phyloP scores from a whole-genome alignment of 768 basidiomycete species.

The Kwoniella sp. region DNA sequence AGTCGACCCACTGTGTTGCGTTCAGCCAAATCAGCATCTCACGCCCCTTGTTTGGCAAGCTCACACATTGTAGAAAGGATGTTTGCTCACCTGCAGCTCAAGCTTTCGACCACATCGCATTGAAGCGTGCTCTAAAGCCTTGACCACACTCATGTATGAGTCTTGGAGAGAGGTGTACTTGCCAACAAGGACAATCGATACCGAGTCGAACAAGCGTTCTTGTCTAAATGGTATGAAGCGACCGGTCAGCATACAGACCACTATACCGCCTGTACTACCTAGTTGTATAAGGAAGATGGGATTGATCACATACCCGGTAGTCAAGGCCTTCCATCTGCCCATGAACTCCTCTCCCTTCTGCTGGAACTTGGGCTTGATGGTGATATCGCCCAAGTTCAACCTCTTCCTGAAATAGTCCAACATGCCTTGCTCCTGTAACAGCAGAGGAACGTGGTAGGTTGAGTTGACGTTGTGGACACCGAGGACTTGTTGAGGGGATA shows the following conservation, averaged over 20 bases:
- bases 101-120: constrained; percentile 87
- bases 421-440: constrained; percentile 91
- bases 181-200: constrained; percentile 87
- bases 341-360: constrained; percentile 69
- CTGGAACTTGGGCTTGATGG: constrained; percentile 63
- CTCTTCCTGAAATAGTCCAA: constrained; percentile 77
- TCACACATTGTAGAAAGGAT: background rate
- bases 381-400: constrained; percentile 68
- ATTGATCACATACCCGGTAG: constrained; percentile 64
- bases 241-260: background rate
- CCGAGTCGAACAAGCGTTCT: constrained; percentile 85
- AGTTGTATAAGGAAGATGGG: background rate
- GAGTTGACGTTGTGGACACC: constrained; percentile 95
- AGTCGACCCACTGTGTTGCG: constrained; percentile 82
- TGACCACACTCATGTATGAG: constrained; percentile 97
- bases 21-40: constrained; percentile 8
- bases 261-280: background rate
- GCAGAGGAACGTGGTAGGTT: constrained; percentile 93
- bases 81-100: constrained; percentile 67
- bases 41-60: background rate
- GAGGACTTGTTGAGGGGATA: constrained; percentile 77
- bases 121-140: constrained; percentile 94
- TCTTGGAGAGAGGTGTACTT: constrained; percentile 97
- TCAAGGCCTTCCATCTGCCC: constrained; percentile 78
- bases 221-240: constrained; percentile 62